Evolutionary conservation across 2,329 filamentous ascomycete species (phyloP).

Genomic region (Alternaria solani): DNA sequence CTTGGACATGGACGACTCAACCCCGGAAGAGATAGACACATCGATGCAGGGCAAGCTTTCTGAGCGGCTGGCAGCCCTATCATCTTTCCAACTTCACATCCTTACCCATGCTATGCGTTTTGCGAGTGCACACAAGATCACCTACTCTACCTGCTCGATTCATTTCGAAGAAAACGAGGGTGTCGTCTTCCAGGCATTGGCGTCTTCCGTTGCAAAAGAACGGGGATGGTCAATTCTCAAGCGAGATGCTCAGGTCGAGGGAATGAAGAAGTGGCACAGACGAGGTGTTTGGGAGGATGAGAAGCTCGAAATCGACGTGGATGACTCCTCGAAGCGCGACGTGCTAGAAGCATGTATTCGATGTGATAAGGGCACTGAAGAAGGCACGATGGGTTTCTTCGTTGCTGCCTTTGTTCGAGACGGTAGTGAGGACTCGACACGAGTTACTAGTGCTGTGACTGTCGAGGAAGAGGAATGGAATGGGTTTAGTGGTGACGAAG

Average conservation of each 20-base stretch:
- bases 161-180: constrained; percentile 88
- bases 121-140: constrained; percentile 70
- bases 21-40: constrained; percentile 54
- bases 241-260: constrained; percentile 75
- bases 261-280: constrained; percentile 80
- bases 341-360: constrained; percentile 80
- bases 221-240: constrained; percentile 80
- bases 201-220: constrained; percentile 69
- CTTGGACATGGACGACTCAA: constrained; percentile 39
- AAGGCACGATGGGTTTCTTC: constrained; percentile 95
- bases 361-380: constrained; percentile 79
- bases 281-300: constrained; percentile 55
- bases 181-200: constrained; percentile 77
- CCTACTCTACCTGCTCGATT: constrained; percentile 93
- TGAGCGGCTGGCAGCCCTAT: constrained; percentile 74
- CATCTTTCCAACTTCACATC: constrained; percentile 82
- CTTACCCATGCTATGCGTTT: constrained; percentile 87
- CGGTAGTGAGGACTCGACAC: constrained; percentile 6
- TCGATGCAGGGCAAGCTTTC: constrained; percentile 42
- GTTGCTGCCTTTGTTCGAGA: constrained; percentile 84
- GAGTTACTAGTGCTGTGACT: background rate
- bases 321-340: constrained; percentile 26
- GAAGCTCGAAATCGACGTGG: constrained; percentile 53
- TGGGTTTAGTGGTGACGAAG: constrained; percentile 53
- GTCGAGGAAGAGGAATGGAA: constrained; percentile 53